Evolutionary conservation across 2,329 filamentous ascomycete species (phyloP), one percentile per base, ranked within the genome.

Genomic region (Macroventuria anomochaeta): DNA sequence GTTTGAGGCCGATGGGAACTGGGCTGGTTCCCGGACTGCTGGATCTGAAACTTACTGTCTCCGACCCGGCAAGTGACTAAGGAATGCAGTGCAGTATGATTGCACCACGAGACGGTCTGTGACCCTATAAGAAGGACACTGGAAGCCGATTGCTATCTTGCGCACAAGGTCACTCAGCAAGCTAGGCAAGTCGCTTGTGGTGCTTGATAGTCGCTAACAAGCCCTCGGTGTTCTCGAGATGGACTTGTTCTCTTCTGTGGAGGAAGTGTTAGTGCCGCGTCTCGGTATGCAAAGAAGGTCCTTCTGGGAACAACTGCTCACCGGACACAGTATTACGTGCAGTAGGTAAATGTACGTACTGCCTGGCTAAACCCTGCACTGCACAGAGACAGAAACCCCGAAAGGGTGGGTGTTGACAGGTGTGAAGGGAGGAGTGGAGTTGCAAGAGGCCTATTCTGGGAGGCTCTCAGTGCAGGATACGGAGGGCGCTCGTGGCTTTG

Each of bases 11-110:
- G 64, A 53, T 34, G 69, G 64, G 65, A 59, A 64, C 62, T 67
- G 58, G 64, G 62, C 55, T 68, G 61, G 70, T 63, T 62, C 67
- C 70, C 64, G 59, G 64, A 64, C 62, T 68, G 62, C 59, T 64
- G 55, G 68, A 71, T 73, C 70, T 74, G 71, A 74, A 73, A 74
- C 70, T 65, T 64, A 65, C 58, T 69, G 62, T 67, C 60, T 68
- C 66, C 53, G 65, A 66, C 63, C 62, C 63, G 63, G 64, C 67
- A 68, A 72, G 65, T 71, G 65, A 70, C 66, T 67, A 62, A 55
- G 65, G 65, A 68, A 73, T 70, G 65, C 65, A 70, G 59, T 65
- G 62, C 64, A 66, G 64, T 63, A 62, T 71, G 67, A 68, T 66
- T 64, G 69, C 67, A 67, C 68, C 71, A 74, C 72, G 67, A 71